phyloP scores from a whole-genome alignment of 225 moss, liverwort and hornwort genomes.

The Climacium dendroides region DNA sequence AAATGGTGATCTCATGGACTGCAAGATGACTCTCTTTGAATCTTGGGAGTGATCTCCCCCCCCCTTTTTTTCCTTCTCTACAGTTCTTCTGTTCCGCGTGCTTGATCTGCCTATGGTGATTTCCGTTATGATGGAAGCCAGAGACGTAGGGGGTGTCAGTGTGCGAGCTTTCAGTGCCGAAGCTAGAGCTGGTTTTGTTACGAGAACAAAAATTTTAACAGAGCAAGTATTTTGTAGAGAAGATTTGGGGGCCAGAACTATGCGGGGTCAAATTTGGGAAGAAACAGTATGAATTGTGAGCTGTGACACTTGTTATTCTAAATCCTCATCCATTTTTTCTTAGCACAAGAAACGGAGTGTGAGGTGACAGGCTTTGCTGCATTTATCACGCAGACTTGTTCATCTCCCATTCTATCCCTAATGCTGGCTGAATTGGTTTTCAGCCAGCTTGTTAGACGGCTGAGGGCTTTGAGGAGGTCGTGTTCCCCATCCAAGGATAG shows the following conservation, averaged over 20 bases:
- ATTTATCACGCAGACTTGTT: neutral
- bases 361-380: neutral
- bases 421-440: neutral
- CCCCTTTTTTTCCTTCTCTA: neutral
- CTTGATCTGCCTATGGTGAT: neutral
- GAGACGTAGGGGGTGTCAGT: neutral
- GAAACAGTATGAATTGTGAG: neutral
- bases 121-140: neutral
- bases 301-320: neutral
- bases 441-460: neutral
- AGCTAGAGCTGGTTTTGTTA: neutral
- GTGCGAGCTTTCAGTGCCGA: neutral
- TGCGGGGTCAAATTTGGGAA: neutral
- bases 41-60: neutral
- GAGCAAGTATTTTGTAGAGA: neutral
- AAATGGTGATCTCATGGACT: neutral
- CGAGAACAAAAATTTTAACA: no score
- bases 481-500: neutral
- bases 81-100: neutral
- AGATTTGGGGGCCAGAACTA: neutral
- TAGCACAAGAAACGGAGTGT: neutral
- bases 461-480: neutral
- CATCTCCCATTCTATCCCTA: neutral
- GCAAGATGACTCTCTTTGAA: neutral
- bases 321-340: neutral